Evolutionary conservation across 306 rosid genomes (phyloP).

Genomic region (cucumber (Cucumis sativus)): Cucumber_9930_V3 NC_026657.2:2738001-2738500

Average conservation of each 20-base stretch:
- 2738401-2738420: background rate
- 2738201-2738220: background rate
- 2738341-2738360: no score
- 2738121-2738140: background rate
- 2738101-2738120: background rate
- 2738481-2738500: conserved; percentile 19
- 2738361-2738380: background rate
- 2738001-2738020: background rate
- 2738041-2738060: background rate
- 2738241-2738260: background rate
- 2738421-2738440: background rate
- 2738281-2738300: background rate
- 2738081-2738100: no score
- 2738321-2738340: background rate
- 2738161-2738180: background rate
- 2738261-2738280: background rate
- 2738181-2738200: background rate
- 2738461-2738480: conserved; percentile 37
- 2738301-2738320: background rate
- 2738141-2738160: background rate
- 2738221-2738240: background rate
- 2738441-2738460: conserved; percentile 37
- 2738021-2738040: background rate
- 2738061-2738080: background rate
- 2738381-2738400: background rate